Conservation (phyloP, 148 eudicot genomes). For the Rhododendron simsii region DNA sequence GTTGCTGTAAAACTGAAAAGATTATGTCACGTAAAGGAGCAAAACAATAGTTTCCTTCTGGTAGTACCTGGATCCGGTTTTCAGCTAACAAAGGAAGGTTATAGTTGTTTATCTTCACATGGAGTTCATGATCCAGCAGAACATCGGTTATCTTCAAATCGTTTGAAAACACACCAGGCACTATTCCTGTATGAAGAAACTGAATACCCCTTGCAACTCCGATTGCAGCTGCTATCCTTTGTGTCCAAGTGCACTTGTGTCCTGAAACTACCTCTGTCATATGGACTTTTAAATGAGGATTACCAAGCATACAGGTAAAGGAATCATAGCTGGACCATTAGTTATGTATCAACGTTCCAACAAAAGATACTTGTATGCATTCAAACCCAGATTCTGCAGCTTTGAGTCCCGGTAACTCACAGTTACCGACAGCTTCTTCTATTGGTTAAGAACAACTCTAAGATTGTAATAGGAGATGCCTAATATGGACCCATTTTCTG, state of each 20-base stretch:
- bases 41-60: neutral
- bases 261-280: slow-evolving; percentile 29
- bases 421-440: neutral
- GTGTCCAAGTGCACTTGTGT: slow-evolving; percentile 54
- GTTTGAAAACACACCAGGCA: slow-evolving; percentile 64
- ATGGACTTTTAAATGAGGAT: neutral
- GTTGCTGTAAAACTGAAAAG: neutral
- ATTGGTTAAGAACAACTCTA: neutral
- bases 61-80: slow-evolving; percentile 40
- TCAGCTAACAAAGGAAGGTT: slow-evolving; percentile 69
- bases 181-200: slow-evolving; percentile 74
- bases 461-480: neutral
- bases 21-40: neutral
- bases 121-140: slow-evolving; percentile 60
- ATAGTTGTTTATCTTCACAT: slow-evolving; percentile 62
- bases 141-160: slow-evolving; percentile 65
- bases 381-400: neutral
- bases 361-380: neutral
- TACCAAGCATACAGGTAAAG: neutral
- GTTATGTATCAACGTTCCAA: neutral
- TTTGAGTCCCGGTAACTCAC: neutral
- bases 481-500: neutral
- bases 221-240: slow-evolving; percentile 63
- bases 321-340: neutral
- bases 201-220: slow-evolving; percentile 81